A percentile compares a stretch with the other conserved stretches of the same genome.
These are phyloP conservation scores for Skeletonema costatum DNA, from an alignment of 108 stramenopile genomes.

Conservation along the genomic window DNA sequence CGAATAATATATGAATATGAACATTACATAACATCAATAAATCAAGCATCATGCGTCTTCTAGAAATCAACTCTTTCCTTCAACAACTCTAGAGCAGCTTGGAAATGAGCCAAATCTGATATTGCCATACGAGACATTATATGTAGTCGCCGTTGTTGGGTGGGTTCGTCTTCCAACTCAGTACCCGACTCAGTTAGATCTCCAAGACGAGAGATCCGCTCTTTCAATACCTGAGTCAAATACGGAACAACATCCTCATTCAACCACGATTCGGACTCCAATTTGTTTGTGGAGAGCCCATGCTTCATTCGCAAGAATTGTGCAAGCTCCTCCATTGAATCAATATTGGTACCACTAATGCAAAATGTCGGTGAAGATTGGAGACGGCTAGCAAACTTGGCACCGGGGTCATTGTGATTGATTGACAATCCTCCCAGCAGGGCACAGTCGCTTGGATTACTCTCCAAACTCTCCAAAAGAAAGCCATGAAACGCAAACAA, in stretches of 20 bases:
- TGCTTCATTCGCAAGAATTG: slow-evolving; percentile 26
- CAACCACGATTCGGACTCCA: background rate
- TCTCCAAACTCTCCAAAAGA: slow-evolving; percentile 45
- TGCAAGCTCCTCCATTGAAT: slow-evolving; percentile 25
- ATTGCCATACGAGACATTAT: background rate
- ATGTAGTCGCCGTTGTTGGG: background rate
- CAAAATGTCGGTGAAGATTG: slow-evolving; percentile 34
- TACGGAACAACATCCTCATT: slow-evolving; percentile 12
- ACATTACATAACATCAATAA: no score
- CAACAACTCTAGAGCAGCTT: background rate
- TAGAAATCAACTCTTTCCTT: background rate
- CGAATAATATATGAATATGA: no score
- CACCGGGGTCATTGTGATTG: slow-evolving; percentile 23
- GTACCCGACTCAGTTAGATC: background rate
- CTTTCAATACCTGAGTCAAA: slow-evolving; percentile 24
- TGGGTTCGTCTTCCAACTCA: background rate
- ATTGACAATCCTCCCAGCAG: slow-evolving; percentile 30
- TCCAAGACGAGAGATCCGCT: slow-evolving; percentile 33
- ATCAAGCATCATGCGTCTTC: no score
- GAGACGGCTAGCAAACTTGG: slow-evolving; percentile 8
- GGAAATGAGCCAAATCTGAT: slow-evolving; percentile 1
- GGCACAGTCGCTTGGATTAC: slow-evolving; percentile 61
- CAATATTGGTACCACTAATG: slow-evolving; percentile 13
- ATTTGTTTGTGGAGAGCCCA: background rate
- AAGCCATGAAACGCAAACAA: slow-evolving; percentile 81